phyloP scores from a whole-genome alignment of 352 stramenopile species.

The Sclerospora graminicola region DNA sequence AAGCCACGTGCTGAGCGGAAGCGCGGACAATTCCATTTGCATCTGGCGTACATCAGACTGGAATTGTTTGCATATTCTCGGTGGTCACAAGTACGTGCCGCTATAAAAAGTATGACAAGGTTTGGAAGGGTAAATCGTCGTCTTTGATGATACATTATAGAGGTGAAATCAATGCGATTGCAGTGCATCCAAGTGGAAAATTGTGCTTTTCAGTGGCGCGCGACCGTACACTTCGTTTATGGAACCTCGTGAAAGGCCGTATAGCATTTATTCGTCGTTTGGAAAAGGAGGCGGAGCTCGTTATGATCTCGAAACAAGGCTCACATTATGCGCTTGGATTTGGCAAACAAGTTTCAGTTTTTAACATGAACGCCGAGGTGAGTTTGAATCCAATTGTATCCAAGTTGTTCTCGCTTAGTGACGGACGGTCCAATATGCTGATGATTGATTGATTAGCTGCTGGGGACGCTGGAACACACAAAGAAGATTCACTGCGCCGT shows the following conservation, averaged over 20 bases:
- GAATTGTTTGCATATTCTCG: constrained; percentile 85
- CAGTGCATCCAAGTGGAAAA: constrained; percentile 83
- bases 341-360: constrained; percentile 64
- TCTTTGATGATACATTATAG: constrained; percentile 13
- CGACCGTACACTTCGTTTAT: constrained; percentile 83
- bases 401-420: not conserved
- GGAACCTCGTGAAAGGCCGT: constrained; percentile 85
- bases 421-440: not conserved
- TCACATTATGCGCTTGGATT: constrained; percentile 63
- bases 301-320: constrained; percentile 69
- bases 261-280: constrained; percentile 83
- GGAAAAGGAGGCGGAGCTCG: constrained; percentile 66
- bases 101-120: not conserved
- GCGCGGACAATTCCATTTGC: constrained; percentile 81
- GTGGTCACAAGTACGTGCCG: constrained; percentile 64
- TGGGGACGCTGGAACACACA: constrained; percentile 53
- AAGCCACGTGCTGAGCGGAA: constrained; percentile 81
- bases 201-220: constrained; percentile 77
- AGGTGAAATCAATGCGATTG: constrained; percentile 74
- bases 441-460: constrained; percentile 25
- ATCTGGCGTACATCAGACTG: constrained; percentile 87
- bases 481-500: constrained; percentile 69
- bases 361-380: constrained; percentile 73
- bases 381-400: not conserved
- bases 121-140: not conserved